Evolutionary conservation across 2,329 filamentous ascomycete species (phyloP).

Genomic region (Alternaria tenuissima): DNA sequence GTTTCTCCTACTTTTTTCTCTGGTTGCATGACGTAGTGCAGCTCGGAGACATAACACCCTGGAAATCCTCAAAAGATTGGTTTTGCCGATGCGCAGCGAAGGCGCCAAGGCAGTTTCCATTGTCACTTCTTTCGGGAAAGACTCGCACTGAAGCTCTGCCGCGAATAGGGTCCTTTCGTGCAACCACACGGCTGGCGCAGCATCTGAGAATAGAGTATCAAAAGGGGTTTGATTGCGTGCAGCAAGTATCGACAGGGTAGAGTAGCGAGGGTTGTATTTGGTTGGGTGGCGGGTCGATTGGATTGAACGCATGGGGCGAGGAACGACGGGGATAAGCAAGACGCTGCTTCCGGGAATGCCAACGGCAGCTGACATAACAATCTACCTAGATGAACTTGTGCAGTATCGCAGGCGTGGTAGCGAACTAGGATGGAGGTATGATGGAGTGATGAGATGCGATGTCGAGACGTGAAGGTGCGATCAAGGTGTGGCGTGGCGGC

Average conservation of each 20-base stretch:
- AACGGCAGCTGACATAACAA: not conserved
- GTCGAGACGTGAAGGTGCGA: conserved; percentile 3
- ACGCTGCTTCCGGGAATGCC: not conserved
- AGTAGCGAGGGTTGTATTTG: not conserved
- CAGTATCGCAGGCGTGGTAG: not conserved
- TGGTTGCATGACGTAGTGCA: conserved; percentile 9
- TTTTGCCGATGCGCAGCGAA: too few relatives aligned
- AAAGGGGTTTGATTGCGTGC: conserved; percentile 2
- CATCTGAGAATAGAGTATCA: not conserved
- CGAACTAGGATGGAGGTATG: not conserved
- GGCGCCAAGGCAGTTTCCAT: too few relatives aligned
- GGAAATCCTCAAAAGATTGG: too few relatives aligned
- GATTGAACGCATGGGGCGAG: not conserved
- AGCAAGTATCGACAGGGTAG: not conserved
- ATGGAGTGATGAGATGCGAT: not conserved
- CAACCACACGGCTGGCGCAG: not conserved
- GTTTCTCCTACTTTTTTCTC: conserved; percentile 8
- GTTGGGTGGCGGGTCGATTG: not conserved
- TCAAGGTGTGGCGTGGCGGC: conserved; percentile 19
- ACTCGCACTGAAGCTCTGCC: not conserved
- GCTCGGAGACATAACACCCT: too few relatives aligned
- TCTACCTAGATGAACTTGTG: not conserved
- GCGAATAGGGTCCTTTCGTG: not conserved
- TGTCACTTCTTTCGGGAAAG: not conserved
- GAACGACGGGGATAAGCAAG: not conserved